phyloP scores from a whole-genome alignment of 305 asterid genomes.

The Fraxinus sp. region DNA sequence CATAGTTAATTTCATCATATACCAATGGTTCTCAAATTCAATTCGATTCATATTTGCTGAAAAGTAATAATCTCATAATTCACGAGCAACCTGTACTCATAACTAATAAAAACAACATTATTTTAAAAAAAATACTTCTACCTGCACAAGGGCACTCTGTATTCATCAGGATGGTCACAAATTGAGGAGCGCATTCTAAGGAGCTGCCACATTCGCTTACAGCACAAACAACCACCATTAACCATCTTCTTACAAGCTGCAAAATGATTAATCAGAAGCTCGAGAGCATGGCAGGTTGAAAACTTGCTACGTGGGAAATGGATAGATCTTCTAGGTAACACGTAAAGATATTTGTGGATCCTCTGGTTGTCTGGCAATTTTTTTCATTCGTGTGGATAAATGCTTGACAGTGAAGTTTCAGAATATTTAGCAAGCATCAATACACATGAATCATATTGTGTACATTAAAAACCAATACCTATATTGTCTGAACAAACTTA shows the following conservation, averaged over 20 bases:
- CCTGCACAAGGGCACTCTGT: conserved; percentile 91
- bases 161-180: conserved; percentile 66
- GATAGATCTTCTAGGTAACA: not conserved
- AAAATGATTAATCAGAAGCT: conserved; percentile 73
- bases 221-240: conserved; percentile 72
- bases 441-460: not conserved
- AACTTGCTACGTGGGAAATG: conserved; percentile 63
- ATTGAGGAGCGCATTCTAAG: conserved; percentile 69
- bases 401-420: not conserved
- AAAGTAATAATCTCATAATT: not conserved
- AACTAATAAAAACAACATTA: not conserved
- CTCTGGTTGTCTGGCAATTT: not conserved
- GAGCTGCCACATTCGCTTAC: conserved; percentile 90
- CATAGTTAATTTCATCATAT: not conserved
- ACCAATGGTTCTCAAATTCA: not conserved
- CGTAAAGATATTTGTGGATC: not conserved
- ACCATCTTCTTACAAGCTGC: conserved; percentile 68
- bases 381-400: not conserved
- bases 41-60: not conserved
- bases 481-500: conserved; percentile 27
- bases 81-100: not conserved
- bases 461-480: conserved; percentile 2
- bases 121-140: conserved; percentile 22
- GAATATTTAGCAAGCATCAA: conserved; percentile 3
- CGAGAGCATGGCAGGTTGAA: conserved; percentile 74